These are phyloP conservation scores for Inga leiocalycina DNA, from an alignment of 306 rosid species.

Conservation along the genomic window DNA sequence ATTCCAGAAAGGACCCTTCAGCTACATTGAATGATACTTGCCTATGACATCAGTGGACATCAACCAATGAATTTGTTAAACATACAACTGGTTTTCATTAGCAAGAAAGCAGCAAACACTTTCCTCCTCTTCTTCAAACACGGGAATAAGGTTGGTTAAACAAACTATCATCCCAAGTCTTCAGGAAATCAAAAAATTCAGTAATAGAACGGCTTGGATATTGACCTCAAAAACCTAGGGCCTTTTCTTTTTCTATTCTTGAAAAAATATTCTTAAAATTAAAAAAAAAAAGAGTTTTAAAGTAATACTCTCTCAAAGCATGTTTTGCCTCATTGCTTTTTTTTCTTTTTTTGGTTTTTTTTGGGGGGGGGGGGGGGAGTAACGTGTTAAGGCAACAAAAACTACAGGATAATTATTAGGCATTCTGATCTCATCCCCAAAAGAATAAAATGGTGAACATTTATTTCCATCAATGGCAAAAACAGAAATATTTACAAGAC, in stretches of 20 bases:
- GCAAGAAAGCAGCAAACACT: not conserved
- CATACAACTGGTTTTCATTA: not conserved
- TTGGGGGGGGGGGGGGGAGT: not conserved
- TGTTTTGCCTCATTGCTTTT: not conserved
- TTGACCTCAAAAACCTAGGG: not conserved
- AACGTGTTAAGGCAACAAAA: not conserved
- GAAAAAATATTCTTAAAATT: too few relatives aligned
- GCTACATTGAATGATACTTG: not conserved
- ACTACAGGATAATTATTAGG: not conserved
- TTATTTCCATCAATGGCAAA: not conserved
- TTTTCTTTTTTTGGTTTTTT: too few relatives aligned
- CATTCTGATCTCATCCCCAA: not conserved
- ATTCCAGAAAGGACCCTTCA: constrained; percentile 12
- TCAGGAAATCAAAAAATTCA: not conserved
- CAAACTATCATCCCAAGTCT: not conserved
- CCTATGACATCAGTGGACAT: not conserved
- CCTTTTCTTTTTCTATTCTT: not conserved
- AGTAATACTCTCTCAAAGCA: not conserved
- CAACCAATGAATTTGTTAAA: not conserved
- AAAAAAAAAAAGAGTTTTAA: too few relatives aligned
- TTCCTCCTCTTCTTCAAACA: not conserved
- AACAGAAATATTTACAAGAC: not conserved
- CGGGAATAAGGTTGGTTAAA: not conserved
- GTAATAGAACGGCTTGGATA: not conserved
- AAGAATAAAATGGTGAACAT: too few relatives aligned